Evolutionary conservation across 192 early-diverging fungal genomes (phyloP).

Genomic region (Thamnidium elegans): DNA sequence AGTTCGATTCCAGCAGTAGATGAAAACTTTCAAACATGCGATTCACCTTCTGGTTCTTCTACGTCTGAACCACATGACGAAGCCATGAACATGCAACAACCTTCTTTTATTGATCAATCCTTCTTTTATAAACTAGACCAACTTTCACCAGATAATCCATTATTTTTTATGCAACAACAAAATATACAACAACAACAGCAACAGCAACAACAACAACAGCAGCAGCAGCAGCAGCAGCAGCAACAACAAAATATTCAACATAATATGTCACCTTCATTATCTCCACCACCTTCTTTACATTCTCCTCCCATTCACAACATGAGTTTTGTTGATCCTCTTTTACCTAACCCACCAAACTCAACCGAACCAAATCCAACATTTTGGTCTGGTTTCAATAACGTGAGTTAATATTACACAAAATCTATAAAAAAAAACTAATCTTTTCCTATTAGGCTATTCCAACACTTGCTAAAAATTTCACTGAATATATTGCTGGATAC

Average conservation of each 20-base stretch:
- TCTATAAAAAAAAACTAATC: too few relatives aligned
- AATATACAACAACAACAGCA: slow-evolving; percentile 5
- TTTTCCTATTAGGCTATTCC: slow-evolving; percentile 29
- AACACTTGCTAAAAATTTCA: slow-evolving; percentile 31
- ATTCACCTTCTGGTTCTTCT: slow-evolving; percentile 30
- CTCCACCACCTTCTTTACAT: slow-evolving; percentile 19
- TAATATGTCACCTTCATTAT: slow-evolving; percentile 6
- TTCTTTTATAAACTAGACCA: slow-evolving; percentile 21
- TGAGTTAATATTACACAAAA: slow-evolving; percentile 8
- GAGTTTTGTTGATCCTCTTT: slow-evolving; percentile 26
- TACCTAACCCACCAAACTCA: slow-evolving; percentile 1
- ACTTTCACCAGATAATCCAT: slow-evolving; percentile 19
- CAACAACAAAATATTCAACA: slow-evolving; percentile 6
- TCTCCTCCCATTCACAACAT: background rate
- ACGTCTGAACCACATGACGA: slow-evolving; percentile 33
- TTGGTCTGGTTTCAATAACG: slow-evolving; percentile 32
- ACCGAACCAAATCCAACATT: slow-evolving; percentile 13
- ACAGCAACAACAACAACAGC: slow-evolving; percentile 6
- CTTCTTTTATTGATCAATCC: slow-evolving; percentile 20
- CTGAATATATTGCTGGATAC: slow-evolving; percentile 27
- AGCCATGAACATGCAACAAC: slow-evolving; percentile 9
- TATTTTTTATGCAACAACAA: slow-evolving; percentile 21
- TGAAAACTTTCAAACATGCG: slow-evolving; percentile 22
- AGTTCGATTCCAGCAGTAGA: slow-evolving; percentile 7
- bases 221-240: background rate